Conservation (phyloP, 768 basidiomycete species). For the Mycena vulgaris region DNA sequence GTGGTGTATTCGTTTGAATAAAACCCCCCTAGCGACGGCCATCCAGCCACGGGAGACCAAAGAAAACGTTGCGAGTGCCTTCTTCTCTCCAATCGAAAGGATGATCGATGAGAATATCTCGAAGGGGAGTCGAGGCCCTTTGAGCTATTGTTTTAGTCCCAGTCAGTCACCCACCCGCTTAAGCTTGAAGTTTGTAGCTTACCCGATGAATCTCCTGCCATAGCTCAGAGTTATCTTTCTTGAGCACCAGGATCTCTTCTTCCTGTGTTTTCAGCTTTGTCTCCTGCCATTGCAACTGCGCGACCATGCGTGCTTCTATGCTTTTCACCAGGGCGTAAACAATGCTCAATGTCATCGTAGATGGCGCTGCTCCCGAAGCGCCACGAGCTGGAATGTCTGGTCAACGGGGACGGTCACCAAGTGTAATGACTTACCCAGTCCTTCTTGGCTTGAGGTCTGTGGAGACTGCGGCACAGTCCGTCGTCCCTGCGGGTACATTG, state of each 20-base stretch:
- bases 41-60: no score
- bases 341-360: not conserved
- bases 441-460: not conserved
- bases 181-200: no score
- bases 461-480: not conserved
- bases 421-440: conserved; percentile 7
- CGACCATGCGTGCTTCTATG: conserved; percentile 11
- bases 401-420: not conserved
- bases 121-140: conserved; percentile 19
- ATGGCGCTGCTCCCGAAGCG: not conserved
- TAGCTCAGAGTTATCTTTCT: no score
- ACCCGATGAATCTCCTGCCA: no score
- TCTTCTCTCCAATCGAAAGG: not conserved
- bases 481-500: conserved; percentile 3
- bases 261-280: not conserved
- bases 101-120: conserved; percentile 19
- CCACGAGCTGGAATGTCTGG: not conserved
- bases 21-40: no score
- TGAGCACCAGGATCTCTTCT: no score
- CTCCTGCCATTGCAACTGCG: not conserved
- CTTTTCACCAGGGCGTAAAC: conserved; percentile 1
- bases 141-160: conserved; percentile 3
- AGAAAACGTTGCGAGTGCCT: no score
- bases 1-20: not conserved
- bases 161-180: no score